phyloP scores from a whole-genome alignment of 352 stramenopile genomes.

The Phytophthora podocarpi region DNA sequence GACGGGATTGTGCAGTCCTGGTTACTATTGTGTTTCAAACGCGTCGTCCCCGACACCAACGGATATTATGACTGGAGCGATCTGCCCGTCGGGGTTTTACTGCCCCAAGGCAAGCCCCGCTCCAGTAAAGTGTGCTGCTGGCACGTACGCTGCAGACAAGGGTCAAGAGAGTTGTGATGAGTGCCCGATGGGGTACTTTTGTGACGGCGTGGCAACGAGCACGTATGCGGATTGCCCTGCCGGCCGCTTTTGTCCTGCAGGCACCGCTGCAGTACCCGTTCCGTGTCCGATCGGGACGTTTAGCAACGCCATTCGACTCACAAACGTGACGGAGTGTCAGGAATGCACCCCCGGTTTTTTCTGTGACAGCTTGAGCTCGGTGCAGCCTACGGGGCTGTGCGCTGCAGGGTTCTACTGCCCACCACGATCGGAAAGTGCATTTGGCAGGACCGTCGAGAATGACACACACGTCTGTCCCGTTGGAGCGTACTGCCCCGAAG shows the following conservation, averaged over 20 bases:
- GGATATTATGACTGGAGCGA: conserved; percentile 45
- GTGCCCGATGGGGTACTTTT: conserved; percentile 75
- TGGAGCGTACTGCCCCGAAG: conserved; percentile 79
- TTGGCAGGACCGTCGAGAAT: conserved; percentile 42
- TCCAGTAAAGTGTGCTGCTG: conserved; percentile 50
- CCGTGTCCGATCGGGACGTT: conserved; percentile 82
- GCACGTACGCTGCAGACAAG: conserved; percentile 38
- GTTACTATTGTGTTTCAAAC: conserved; percentile 84
- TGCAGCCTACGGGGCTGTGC: conserved; percentile 45
- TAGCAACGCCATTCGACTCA: conserved; percentile 38
- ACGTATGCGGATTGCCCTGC: conserved; percentile 48
- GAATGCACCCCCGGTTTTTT: conserved; percentile 49
- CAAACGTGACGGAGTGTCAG: conserved; percentile 46
- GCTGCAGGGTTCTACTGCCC: conserved; percentile 63
- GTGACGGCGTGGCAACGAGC: conserved; percentile 54
- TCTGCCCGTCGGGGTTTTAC: conserved; percentile 66
- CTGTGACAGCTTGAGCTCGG: conserved; percentile 37
- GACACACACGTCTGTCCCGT: conserved; percentile 57
- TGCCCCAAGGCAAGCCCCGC: conserved; percentile 54
- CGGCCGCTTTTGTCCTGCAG: conserved; percentile 54
- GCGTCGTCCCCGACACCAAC: conserved; percentile 52
- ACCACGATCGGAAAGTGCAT: conserved; percentile 41
- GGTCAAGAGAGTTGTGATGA: conserved; percentile 38
- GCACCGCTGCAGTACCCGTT: conserved; percentile 40
- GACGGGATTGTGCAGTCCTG: conserved; percentile 61